phyloP scores from a whole-genome alignment of 768 basidiomycete genomes.

The Boletus sp. region DNA sequence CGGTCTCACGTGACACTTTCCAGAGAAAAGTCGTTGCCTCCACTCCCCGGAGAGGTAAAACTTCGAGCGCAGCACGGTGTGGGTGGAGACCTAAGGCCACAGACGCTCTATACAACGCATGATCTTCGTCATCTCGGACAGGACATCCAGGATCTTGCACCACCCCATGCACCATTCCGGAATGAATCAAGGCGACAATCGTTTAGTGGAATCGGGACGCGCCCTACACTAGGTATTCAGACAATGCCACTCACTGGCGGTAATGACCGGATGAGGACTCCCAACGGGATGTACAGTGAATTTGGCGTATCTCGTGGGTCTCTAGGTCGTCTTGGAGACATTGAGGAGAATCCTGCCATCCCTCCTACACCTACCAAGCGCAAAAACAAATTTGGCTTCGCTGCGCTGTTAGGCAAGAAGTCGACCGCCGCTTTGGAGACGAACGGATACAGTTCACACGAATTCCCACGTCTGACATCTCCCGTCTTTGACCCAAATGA shows the following conservation, averaged over 20 bases:
- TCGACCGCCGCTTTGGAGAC: conserved; percentile 23
- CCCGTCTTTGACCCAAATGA: conserved; percentile 49
- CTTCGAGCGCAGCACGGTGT: conserved; percentile 35
- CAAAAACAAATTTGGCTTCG: conserved; percentile 70
- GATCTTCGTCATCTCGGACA: conserved; percentile 51
- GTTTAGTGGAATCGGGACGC: conserved; percentile 62
- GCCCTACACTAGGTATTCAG: conserved; percentile 50
- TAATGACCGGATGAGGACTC: conserved; percentile 32
- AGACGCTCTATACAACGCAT: conserved; percentile 60
- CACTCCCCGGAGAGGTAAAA: conserved; percentile 59
- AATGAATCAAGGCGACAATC: conserved; percentile 68
- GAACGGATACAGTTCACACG: conserved; percentile 39
- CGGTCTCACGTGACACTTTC: conserved; percentile 28
- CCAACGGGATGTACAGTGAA: conserved; percentile 58
- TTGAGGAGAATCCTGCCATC: conserved; percentile 25
- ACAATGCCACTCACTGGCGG: conserved; percentile 43
- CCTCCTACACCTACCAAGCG: conserved; percentile 51
- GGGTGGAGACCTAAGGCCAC: conserved; percentile 50
- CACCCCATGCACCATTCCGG: conserved; percentile 64
- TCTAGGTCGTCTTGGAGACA: conserved; percentile 38
- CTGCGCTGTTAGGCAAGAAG: conserved; percentile 63
- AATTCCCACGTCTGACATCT: conserved; percentile 47
- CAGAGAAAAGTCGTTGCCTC: conserved; percentile 76
- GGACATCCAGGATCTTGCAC: conserved; percentile 47
- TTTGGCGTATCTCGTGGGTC: conserved; percentile 68